These are phyloP conservation scores for Hypsizygus marmoreus DNA, from an alignment of 768 basidiomycete genomes.

Conservation along the genomic window DNA sequence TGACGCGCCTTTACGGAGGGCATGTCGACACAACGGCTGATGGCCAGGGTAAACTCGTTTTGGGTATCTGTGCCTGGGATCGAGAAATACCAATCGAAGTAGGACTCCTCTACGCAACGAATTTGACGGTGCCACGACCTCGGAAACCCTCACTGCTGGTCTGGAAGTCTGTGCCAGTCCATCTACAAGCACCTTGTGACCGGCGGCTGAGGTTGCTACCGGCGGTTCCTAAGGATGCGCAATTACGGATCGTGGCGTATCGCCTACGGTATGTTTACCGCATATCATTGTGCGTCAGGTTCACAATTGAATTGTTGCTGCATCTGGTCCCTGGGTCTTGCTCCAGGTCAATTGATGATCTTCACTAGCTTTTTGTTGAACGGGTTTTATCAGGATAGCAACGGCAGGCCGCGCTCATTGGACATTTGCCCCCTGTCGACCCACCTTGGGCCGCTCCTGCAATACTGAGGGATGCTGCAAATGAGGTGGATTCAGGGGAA, in stretches of 20 bases:
- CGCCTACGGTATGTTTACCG: slow-evolving; percentile 3
- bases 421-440: too few relatives aligned
- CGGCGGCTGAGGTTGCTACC: slow-evolving; percentile 18
- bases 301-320: not conserved
- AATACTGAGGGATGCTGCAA: too few relatives aligned
- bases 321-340: not conserved
- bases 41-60: too few relatives aligned
- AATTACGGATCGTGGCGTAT: slow-evolving; percentile 2
- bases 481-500: too few relatives aligned
- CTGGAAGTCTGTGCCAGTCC: not conserved
- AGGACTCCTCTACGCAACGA: too few relatives aligned
- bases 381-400: not conserved
- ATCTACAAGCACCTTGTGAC: slow-evolving; percentile 7
- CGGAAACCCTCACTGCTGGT: not conserved
- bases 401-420: too few relatives aligned
- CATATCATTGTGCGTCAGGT: not conserved
- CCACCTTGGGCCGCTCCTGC: too few relatives aligned
- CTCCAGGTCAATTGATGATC: not conserved
- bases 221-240: slow-evolving; percentile 13
- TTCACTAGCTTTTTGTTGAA: not conserved
- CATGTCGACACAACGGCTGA: too few relatives aligned
- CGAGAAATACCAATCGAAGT: too few relatives aligned
- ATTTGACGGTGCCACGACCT: not conserved
- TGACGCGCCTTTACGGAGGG: too few relatives aligned
- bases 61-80: too few relatives aligned